Conservation (phyloP, 1,284 basidiomycete species). For the Anthracocystis walkeri region DNA sequence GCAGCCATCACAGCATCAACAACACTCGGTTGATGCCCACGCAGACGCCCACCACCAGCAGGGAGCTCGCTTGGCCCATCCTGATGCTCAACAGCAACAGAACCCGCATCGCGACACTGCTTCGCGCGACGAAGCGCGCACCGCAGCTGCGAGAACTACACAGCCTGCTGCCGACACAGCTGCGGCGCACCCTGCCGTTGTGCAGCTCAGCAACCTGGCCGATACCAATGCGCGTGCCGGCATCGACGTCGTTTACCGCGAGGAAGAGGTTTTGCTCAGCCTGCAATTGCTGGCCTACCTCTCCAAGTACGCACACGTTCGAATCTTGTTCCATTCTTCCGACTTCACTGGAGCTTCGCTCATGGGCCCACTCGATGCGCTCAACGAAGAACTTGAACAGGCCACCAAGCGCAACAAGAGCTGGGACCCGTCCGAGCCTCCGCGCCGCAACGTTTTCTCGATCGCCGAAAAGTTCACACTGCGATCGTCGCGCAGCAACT, state of each 20-base stretch:
- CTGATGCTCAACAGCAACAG: slow-evolving; percentile 13
- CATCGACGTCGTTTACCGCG: slow-evolving; percentile 76
- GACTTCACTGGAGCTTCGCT: slow-evolving; percentile 55
- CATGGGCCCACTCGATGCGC: slow-evolving; percentile 55
- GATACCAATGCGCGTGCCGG: slow-evolving; percentile 34
- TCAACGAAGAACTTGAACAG: slow-evolving; percentile 45
- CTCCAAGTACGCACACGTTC: slow-evolving; percentile 96
- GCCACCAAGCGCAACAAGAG: slow-evolving; percentile 49
- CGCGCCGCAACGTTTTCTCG: slow-evolving; percentile 79
- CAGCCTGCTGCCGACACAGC: slow-evolving; percentile 24
- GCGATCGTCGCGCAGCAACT: slow-evolving; percentile 79
- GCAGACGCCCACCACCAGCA: slow-evolving; percentile 14
- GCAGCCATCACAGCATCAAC: slow-evolving; percentile 15
- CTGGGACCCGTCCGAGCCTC: slow-evolving; percentile 59
- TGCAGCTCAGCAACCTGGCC: slow-evolving; percentile 41
- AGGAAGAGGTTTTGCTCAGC: slow-evolving; percentile 91
- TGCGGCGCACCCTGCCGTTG: slow-evolving; percentile 35
- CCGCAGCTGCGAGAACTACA: slow-evolving; percentile 10
- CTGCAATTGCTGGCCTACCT: slow-evolving; percentile 94
- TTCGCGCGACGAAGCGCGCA: slow-evolving; percentile 21
- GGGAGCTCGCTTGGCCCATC: slow-evolving; percentile 8
- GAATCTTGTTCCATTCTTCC: slow-evolving; percentile 86
- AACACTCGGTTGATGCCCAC: slow-evolving; percentile 1
- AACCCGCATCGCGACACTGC: slow-evolving; percentile 15
- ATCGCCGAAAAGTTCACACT: slow-evolving; percentile 96